A percentile compares a stretch with the other conserved stretches of the same genome.
These are phyloP conservation scores for barley (Hordeum vulgare) DNA, from an alignment of 176 grass and related monocot species.

Conservation along the genomic window MorexV3_pseudomolecules_assembly NC_058524.1:125479192-125479691, in stretches of 20 bases:
- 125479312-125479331: background rate
- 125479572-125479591: background rate
- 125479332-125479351: background rate
- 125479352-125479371: background rate
- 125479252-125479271: background rate
- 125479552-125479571: background rate
- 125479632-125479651: constrained; percentile 40
- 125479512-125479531: background rate
- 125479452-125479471: background rate
- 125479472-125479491: background rate
- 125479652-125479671: constrained; percentile 49
- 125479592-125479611: background rate
- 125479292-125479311: background rate
- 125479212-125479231: background rate
- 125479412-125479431: background rate
- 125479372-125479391: background rate
- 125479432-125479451: background rate
- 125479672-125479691: constrained; percentile 38
- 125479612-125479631: constrained; percentile 50
- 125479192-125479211: background rate
- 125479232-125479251: background rate
- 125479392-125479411: background rate
- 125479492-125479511: background rate
- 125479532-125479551: background rate
- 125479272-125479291: background rate